phyloP scores from a whole-genome alignment of 441 rosid genomes.

The Mallotus repandus region DNA sequence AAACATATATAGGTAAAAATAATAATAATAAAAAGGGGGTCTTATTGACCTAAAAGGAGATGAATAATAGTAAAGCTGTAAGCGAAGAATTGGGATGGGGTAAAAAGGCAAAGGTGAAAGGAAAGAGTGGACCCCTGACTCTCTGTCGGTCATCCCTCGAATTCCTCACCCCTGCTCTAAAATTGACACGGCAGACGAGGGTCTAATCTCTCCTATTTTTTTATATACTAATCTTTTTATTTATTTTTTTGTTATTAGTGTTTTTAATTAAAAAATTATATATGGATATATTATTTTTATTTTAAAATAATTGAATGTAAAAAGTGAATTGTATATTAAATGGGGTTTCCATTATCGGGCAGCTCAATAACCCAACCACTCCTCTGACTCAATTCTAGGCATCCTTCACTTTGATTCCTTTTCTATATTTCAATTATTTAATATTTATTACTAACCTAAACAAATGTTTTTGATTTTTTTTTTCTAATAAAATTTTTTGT shows the following conservation, averaged over 20 bases:
- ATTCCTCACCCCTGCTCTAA: slow-evolving; percentile 37
- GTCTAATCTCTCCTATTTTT: slow-evolving; percentile 21
- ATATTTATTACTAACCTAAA: not conserved
- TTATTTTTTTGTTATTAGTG: too few relatives aligned
- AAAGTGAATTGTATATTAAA: slow-evolving; percentile 31
- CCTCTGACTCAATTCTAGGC: slow-evolving; percentile 70
- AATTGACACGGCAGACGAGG: slow-evolving; percentile 59
- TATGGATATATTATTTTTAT: too few relatives aligned
- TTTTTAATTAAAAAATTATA: too few relatives aligned
- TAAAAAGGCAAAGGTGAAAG: slow-evolving; percentile 25
- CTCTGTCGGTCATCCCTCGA: slow-evolving; percentile 56
- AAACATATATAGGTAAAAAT: not conserved
- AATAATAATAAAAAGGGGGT: not conserved
- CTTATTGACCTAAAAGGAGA: slow-evolving; percentile 28
- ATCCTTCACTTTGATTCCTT: slow-evolving; percentile 55
- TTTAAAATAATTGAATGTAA: not conserved
- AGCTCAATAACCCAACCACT: slow-evolving; percentile 84
- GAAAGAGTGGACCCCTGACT: slow-evolving; percentile 41
- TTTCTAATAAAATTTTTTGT: not conserved
- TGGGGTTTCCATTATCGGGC: slow-evolving; percentile 58
- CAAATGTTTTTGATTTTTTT: too few relatives aligned
- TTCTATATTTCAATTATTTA: slow-evolving; percentile 40
- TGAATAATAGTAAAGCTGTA: not conserved
- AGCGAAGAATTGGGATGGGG: slow-evolving; percentile 27
- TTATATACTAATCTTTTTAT: too few relatives aligned